These are phyloP conservation scores for Boletus reticulatus DNA, from an alignment of 768 basidiomycete species.

Conservation along the genomic window DNA sequence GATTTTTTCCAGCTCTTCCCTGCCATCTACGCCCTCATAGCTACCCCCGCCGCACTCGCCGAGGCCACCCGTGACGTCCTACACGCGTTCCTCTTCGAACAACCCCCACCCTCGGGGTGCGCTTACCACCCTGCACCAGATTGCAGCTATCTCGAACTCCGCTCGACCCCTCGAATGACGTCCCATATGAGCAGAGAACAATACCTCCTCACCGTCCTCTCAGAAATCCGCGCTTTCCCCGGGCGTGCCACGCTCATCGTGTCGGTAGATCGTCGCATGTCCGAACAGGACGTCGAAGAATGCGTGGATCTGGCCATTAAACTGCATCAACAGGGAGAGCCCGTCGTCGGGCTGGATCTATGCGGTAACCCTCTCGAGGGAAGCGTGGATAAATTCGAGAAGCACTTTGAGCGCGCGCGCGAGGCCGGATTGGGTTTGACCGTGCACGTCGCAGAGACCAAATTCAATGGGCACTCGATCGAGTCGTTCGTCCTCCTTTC, in stretches of 20 bases:
- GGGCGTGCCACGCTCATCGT: constrained; percentile 62
- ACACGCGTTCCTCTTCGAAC: constrained; percentile 47
- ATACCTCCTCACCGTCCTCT: constrained; percentile 67
- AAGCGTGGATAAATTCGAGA: constrained; percentile 48
- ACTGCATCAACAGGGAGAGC: constrained; percentile 53
- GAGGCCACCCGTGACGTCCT: constrained; percentile 67
- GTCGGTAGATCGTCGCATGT: constrained; percentile 76
- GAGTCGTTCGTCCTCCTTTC: constrained; percentile 65
- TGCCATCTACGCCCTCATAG: constrained; percentile 75
- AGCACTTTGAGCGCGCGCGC: constrained; percentile 53
- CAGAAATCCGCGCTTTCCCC: constrained; percentile 58
- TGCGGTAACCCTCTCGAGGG: constrained; percentile 74
- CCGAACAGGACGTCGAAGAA: constrained; percentile 45
- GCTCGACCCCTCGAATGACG: constrained; percentile 71
- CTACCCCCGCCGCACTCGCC: constrained; percentile 52
- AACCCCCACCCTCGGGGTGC: constrained; percentile 25
- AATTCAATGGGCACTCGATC: constrained; percentile 44
- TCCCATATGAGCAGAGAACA: constrained; percentile 51
- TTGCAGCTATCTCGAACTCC: constrained; percentile 76
- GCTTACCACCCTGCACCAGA: constrained; percentile 41
- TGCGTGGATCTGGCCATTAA: constrained; percentile 55
- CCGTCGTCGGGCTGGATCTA: constrained; percentile 76
- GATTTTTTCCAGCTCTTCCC: constrained; percentile 79
- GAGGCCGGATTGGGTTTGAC: constrained; percentile 68
- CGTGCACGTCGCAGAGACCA: constrained; percentile 84